Base-by-base conservation (phyloP, 306 rosid species). In the Cicer arietinum region DNA sequence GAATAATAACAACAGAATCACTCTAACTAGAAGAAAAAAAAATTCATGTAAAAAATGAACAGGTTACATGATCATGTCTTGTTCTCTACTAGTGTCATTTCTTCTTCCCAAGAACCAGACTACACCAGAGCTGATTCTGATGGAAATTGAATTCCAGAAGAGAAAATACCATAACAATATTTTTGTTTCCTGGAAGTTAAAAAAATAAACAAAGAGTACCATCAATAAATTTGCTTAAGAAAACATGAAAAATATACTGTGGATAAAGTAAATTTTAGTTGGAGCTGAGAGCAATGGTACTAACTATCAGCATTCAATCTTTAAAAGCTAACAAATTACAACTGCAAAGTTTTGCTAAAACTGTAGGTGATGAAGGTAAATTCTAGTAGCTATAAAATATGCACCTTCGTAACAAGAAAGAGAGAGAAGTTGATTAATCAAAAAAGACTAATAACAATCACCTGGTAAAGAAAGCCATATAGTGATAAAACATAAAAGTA, bases 371-470 rank as follows among this genome's bases (percentile, higher is more conserved):
- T 57, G 35, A 46, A 61, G 50, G 57, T 35, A 79, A 43, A 44
- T 37, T 77, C 66, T 14, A 81, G 74, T 47, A 67, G 77, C 48
- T 72, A 14, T 20, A 64, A 71, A 58, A 76, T 66, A 67, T 16
- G 69, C 76, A 90, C 99, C 99, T 95, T 92, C 96, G 82, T 89
- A 74, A 78, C 98, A 95, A 85, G 98, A 92, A 86, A 95, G 99
- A 68, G 99, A 92, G 77, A 95, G 99, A 63, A 95, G 96, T 82
- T 95, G 99, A 80, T 95, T 95, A 65, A 95, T 97, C 87, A 92
- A 88, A 88, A 92, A 95, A 7, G 98, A 95, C 75, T 95, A 95
- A n/a, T 46, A 60, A 6, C 88, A 84, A 91, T 89, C 76, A 86
- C 93, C 88, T 86, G 82, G 78, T 50, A 20, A 41, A 39, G 30